Base-by-base conservation (phyloP, 129 eudicot genomes). In the Sambucus nigra region DNA sequence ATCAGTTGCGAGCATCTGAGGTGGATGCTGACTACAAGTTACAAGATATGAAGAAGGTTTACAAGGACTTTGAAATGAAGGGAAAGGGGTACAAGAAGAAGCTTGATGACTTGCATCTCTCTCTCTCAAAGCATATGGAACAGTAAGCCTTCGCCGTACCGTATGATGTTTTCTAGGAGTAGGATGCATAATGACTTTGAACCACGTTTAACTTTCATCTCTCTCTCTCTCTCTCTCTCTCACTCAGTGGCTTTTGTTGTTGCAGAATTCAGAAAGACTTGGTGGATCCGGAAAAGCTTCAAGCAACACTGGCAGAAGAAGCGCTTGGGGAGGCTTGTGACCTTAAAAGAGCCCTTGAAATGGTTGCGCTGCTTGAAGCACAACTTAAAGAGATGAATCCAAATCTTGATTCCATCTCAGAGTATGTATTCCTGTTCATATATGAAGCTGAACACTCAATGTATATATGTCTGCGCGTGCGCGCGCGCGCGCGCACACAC, bases 311-410 rank as follows among this genome's bases (percentile, higher is more conserved):
- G 50, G 71, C 69, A 35, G 99, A 92, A 51, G 83, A 64, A 76
- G 64, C 77, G 38, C 81, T 82, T 53, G 64, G 63, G 19, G 55
- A 64, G 49, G 57, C 76, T 25, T 72, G 79, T 60, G 94, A 86
- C 68, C 82, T 92, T 40, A 86, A 76, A 68, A 66, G 66, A 69
- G 84, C 91, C 12, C 51, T 86, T 58, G 96, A 86, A 73, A 92
- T 58, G 83, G 99, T 82, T 79, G 75, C 79, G 2, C 62, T 80
- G 38, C 87, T 92, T 53, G 96, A 92, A 73, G 87, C 88, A 50
- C 94, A 92, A 57, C 65, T 92, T 80, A 92, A 82, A 73, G 99
- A 92, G 72, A 79, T 92, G 96, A 92, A 77, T 52, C 99, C 99
- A 26, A 92, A 82, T 73, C 99, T 92, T 51, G 96, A 86, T 66